phyloP scores from a whole-genome alignment of 2,329 filamentous ascomycete species.

The Fusarium nanum region DNA sequence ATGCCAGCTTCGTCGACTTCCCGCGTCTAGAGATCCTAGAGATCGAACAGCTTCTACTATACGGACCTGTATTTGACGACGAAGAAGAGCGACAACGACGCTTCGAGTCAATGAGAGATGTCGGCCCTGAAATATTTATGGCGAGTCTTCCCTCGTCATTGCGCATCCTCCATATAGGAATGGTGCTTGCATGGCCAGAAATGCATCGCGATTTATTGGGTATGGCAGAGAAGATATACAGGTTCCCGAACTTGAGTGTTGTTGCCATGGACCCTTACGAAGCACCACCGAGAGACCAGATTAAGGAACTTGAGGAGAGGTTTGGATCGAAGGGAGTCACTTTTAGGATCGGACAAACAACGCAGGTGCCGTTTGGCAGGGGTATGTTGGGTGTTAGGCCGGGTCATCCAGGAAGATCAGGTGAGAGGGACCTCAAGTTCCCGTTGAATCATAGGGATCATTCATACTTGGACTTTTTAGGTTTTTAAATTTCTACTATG shows the following conservation, averaged over 20 bases:
- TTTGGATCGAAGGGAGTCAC: constrained; percentile 36
- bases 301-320: constrained; percentile 33
- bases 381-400: constrained; percentile 45
- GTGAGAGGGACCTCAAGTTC: constrained; percentile 37
- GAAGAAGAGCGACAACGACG: constrained; percentile 32
- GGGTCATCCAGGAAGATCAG: constrained; percentile 34
- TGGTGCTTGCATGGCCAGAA: constrained; percentile 46
- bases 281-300: constrained; percentile 28
- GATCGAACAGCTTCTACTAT: constrained; percentile 45
- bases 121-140: constrained; percentile 43
- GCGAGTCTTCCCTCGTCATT: constrained; percentile 42
- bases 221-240: constrained; percentile 35
- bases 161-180: constrained; percentile 43
- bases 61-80: constrained; percentile 44
- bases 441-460: constrained; percentile 31
- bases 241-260: constrained; percentile 39
- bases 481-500: constrained; percentile 5
- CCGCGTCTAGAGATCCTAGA: constrained; percentile 44
- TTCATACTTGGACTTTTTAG: constrained; percentile 28
- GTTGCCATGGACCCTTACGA: constrained; percentile 46
- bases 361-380: constrained; percentile 43
- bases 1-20: constrained; percentile 45
- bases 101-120: constrained; percentile 36
- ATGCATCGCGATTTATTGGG: constrained; percentile 44
- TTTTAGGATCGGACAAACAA: constrained; percentile 41